Evolutionary conservation across 192 early-diverging fungal species (phyloP).

Genomic region (Gryganskiella cystojenkinii): DNA sequence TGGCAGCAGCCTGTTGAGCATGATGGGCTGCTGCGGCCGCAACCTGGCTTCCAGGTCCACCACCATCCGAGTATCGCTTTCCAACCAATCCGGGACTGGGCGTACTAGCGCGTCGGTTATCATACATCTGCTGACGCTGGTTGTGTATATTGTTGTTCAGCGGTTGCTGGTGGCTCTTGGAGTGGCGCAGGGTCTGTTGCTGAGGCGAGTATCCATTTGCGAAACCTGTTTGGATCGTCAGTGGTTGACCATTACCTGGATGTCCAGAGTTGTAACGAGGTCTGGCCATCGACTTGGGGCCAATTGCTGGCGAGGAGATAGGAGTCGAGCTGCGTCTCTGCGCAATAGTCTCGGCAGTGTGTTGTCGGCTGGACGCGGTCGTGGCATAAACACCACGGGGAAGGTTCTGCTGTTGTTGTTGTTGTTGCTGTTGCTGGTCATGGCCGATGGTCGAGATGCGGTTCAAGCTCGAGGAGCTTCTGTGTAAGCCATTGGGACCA

Average conservation of each 20-base stretch:
- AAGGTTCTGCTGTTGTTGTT: constrained; percentile 1
- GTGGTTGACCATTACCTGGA: constrained; percentile 22
- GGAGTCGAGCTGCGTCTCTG: constrained; percentile 42
- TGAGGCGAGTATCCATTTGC: constrained; percentile 28
- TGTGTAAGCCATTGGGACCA: constrained; percentile 3
- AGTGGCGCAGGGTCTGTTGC: constrained; percentile 37
- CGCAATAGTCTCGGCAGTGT: constrained; percentile 17
- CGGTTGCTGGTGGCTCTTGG: constrained; percentile 45
- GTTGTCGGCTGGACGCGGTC: constrained; percentile 37
- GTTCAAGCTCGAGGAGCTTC: constrained; percentile 23
- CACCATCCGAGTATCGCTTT: constrained; percentile 28
- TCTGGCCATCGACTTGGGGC: constrained; percentile 37
- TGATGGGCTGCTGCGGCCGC: background rate
- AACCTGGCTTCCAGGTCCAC: constrained; percentile 9
- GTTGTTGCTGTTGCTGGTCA: constrained; percentile 7
- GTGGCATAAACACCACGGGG: constrained; percentile 17
- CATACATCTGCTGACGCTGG: constrained; percentile 29
- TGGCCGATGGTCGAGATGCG: constrained; percentile 5
- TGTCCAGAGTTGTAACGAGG: constrained; percentile 14
- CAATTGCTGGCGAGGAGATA: constrained; percentile 11
- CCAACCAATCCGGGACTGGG: constrained; percentile 35
- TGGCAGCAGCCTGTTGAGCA: no score
- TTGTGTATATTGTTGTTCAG: constrained; percentile 24
- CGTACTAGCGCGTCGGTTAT: constrained; percentile 27
- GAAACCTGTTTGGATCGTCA: constrained; percentile 51